Base-by-base conservation (phyloP, 2,329 filamentous ascomycete genomes). In the Botryotinia calthae region DNA sequence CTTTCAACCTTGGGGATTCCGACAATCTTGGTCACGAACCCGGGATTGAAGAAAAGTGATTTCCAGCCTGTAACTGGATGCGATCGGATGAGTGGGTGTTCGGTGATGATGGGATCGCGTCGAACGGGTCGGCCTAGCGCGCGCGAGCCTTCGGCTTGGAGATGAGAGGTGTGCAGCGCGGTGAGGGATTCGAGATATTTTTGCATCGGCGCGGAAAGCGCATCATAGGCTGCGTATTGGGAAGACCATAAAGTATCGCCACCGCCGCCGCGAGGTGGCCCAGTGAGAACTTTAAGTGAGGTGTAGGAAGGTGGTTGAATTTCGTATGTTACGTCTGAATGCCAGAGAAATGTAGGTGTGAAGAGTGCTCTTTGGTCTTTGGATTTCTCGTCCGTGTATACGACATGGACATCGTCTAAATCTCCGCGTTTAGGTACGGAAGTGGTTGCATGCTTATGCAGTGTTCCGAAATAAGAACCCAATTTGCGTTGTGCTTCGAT, bases 41-140 rank as follows among this genome's bases (percentile, higher is more conserved):
- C 86, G 0, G 86, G 86, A 77, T 88, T 88, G 79, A 87, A 87
- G 80, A 88, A 90, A 1, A 90, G 81, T 12, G 83, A 84, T 79
- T 90, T 89, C 87, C 87, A 89, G 16, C 87, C 87, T 0, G 88
- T 90, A 10, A 89, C 87, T 0, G 88, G 87, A 77, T 90, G 85
- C 0, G 87, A 88, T 31, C 88, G 85, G 61, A 90, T 81, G 1
- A 90, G 81, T 1, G 88, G 88, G 76, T 90, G 87, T 67, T 85
- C 83, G 0, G 86, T 88, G 12, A 83, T 83, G 46, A 89, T 82
- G 5, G 87, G 85, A 7, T 85, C 85, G 18, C 86, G 85, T n/a
- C 86, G 85, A 25, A 85, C 80, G 2, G 84, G 84, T 31, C 82
- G 82, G 2, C 73, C 73, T 0, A 48, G 14, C 2, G 71, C 66